Evolutionary conservation across 306 rosid species (phyloP), one percentile per base, ranked within the genome.

Genomic region (Biancaea sappan): DNA sequence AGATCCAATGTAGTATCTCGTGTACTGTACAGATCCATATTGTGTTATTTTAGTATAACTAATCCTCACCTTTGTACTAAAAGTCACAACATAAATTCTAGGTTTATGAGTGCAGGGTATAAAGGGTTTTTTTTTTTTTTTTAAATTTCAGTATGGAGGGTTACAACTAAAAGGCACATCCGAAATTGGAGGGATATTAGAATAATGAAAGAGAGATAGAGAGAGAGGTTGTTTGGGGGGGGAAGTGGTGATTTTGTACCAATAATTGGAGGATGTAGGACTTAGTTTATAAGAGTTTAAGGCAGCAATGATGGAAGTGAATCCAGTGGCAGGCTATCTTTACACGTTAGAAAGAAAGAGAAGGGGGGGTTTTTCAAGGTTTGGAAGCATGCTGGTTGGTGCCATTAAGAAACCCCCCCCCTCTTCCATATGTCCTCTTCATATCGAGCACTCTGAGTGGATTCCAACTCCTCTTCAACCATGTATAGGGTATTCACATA

Each of bases 391-490:
- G 88, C 76, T 83, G 60, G 84, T 75, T 79, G 84, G 79, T 88
- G 81, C 90, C 73, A 84, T 78, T 76, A 75, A 81, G 83, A 68
- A 79, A 59, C 72, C 75, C 64, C 69, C n/a, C n/a, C n/a, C n/a
- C n/a, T n/a, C n/a, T n/a, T n/a, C n/a, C n/a, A n/a, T n/a, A 71
- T 87, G 86, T 88, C 84, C 69, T 86, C 72, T 86, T 81, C 84
- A 89, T 66, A 77, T 74, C 87, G 78, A 80, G 85, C 96, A 79
- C 80, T 82, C 80, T 80, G 77, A 91, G 98, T 94, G 98, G 92
- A 89, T 85, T 91, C 98, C 98, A 89, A 94, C 98, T 88, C 98
- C 88, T 73, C 89, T 54, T 86, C 93, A 91, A 89, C 97, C 85
- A 83, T 82, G 65, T 48, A 71, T 77, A 70, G 71, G 84, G n/a